Base-by-base conservation (phyloP, 257 asterid genomes). In the Orobanche coerulescens region DNA sequence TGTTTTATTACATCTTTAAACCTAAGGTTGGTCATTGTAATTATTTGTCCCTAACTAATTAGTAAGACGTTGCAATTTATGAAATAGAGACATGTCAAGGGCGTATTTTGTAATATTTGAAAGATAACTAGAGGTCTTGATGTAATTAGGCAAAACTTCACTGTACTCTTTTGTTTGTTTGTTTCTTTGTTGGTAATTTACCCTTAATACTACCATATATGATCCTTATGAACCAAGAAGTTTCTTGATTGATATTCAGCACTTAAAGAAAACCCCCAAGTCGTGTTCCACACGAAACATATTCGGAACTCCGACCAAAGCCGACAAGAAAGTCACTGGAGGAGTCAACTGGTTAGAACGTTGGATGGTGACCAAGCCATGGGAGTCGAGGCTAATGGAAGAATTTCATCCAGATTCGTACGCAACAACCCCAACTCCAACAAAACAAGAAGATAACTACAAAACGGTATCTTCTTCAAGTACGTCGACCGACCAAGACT, bases 311-410 rank as follows among this genome's bases (percentile, higher is more conserved):
- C 81, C 69, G 0, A 57, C 66, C 9, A 84, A 69, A 62, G 22
- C 20, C 33, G 79, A 71, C 15, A 80, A 78, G 70, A 49, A 15
- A 19, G 42, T 42, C 4, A 42, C 72, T 6, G 20, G 34, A 10
- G 86, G 77, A 7, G 68, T 72, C 23, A 65, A 69, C 58, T 89
- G 96, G 97, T 68, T 89, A 50, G 95, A 86, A 13, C 78, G 84
- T 8, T 89, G 97, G 95, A 82, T 87, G 92, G 88, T 90, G 7
- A 71, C 68, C 22, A 78, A 78, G 71, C 83, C 83, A 13, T 78
- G 80, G 83, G 83, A 78, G 56, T 16, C 70, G 22, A 53, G 71
- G 76, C 20, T 73, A 16, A 69, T 68, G 73, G 78, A 62, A 44
- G 78, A 72, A 44, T 56, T 62, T 71, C 78, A 54, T 0, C 7